A percentile compares a stretch with the other conserved stretches of the same genome.
Evolutionary conservation across 768 basidiomycete genomes (phyloP).

Genomic region (Gymnopilus junonius): DNA sequence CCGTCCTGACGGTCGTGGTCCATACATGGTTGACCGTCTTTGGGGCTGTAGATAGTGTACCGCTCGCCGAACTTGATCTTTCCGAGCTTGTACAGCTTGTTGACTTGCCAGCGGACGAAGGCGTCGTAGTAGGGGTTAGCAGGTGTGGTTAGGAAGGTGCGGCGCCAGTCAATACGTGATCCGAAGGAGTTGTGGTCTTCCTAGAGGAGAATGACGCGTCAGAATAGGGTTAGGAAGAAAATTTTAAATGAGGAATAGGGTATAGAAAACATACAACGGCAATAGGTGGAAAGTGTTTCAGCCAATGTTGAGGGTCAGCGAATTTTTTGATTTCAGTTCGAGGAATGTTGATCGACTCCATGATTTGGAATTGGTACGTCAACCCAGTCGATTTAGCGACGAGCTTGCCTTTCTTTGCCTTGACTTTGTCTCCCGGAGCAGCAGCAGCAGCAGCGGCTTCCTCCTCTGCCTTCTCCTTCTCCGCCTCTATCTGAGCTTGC

Average conservation of each 20-base stretch:
- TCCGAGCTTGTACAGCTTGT: conserved; percentile 82
- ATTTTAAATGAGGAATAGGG: conserved; percentile 2
- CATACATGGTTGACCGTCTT: conserved; percentile 99
- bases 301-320: conserved; percentile 93
- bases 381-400: conserved; percentile 91
- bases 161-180: conserved; percentile 97
- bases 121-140: conserved; percentile 97
- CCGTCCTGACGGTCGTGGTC: conserved; percentile 97
- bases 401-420: conserved; percentile 96
- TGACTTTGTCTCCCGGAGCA: conserved; percentile 58
- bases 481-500: conserved; percentile 47
- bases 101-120: conserved; percentile 98
- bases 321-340: conserved; percentile 93
- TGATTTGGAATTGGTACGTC: conserved; percentile 98
- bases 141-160: conserved; percentile 92
- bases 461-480: conserved; percentile 49
- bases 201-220: conserved; percentile 18
- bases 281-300: conserved; percentile 94
- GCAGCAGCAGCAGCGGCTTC: conserved; percentile 46
- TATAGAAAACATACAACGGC: conserved; percentile 72
- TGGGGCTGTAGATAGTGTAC: conserved; percentile 98
- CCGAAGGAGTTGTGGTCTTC: conserved; percentile 85
- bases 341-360: conserved; percentile 92
- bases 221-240: too few species aligned
- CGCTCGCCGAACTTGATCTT: conserved; percentile 99